Percentiles rank a stretch among this genome's conserved stretches.
Evolutionary conservation across 139 green algal genomes (phyloP).

Genomic region (Chlorella sp.): DNA sequence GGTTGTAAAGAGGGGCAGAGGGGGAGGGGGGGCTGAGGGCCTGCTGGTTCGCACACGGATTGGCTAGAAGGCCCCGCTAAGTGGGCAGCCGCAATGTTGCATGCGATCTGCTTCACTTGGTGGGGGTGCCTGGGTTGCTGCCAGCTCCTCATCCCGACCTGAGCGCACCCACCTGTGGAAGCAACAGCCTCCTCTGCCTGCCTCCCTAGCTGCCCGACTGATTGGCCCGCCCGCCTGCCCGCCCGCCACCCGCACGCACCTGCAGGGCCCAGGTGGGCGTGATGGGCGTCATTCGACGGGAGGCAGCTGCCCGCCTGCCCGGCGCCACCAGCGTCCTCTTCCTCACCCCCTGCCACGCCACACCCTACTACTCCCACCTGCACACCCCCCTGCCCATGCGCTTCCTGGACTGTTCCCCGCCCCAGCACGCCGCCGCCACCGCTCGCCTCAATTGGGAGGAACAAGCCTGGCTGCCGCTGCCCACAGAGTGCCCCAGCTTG

Average conservation of each 20-base stretch:
- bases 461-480: slow-evolving; percentile 28
- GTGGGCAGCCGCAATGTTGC: neutral
- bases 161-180: neutral
- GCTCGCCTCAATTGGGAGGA: neutral
- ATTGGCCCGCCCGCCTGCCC: neutral
- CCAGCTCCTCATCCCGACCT: slow-evolving; percentile 31
- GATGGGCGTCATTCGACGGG: slow-evolving; percentile 5
- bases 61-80: neutral
- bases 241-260: neutral
- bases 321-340: slow-evolving; percentile 45
- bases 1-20: no score
- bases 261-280: slow-evolving; percentile 47
- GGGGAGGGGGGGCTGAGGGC: no score
- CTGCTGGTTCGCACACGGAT: neutral
- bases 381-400: slow-evolving; percentile 51
- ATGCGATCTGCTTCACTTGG: neutral
- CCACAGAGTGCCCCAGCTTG: slow-evolving; percentile 14
- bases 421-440: neutral
- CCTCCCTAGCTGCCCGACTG: neutral
- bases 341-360: slow-evolving; percentile 68
- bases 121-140: neutral
- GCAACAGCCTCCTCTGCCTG: neutral
- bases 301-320: neutral
- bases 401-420: slow-evolving; percentile 70
- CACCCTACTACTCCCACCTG: slow-evolving; percentile 56